Evolutionary conservation across 768 basidiomycete genomes (phyloP), one percentile per base, ranked within the genome.

Genomic region (Suillus fuscotomentosus): DNA sequence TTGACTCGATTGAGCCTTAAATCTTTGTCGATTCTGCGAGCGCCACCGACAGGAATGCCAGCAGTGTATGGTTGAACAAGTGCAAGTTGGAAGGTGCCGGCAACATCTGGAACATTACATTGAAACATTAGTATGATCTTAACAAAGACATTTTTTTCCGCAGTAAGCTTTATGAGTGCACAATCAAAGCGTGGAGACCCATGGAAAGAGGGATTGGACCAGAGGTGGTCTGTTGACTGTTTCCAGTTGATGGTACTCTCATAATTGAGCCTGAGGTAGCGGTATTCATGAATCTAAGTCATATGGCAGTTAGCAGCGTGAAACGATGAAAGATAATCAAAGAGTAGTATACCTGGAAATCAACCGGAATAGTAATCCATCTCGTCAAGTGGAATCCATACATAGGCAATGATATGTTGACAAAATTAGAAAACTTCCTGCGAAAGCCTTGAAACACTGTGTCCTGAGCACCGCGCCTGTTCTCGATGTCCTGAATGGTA

Each of bases 181-280:
- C 50, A 73, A 51, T 78, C 69, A 38, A 72, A 78, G 0, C 68
- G 69, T 10, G 70, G 71, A 2, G 50, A 27, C 0, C 65, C 45
- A 47, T 71, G 67, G 64, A 80, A 81, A 0, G 51, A 56, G 9
- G 76, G 75, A 60, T 72, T 78, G 66, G 71, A 76, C 3, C 66
- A 63, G 1, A 81, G 67, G 38, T 73, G 67, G 61, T 81, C 72
- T 1, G 67, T 70, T 4, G 63, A 63, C 24, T 67, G 34, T 10
- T 57, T 36, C 78, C 77, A 80, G 65, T 76, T 68, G 11, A 74
- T 62, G 1, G 42, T 60, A 0, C 71, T 77, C 15, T 65, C 69
- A 66, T 75, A 79, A 31, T 70, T 65, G 17, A 76, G 62, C 55
- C 67, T 72, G 31, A 79, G 62, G 50, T 64, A 75, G 6, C 45